These are phyloP conservation scores for Marasmius tenuissimus DNA, from an alignment of 1,284 basidiomycete genomes.

Conservation along the genomic window DNA sequence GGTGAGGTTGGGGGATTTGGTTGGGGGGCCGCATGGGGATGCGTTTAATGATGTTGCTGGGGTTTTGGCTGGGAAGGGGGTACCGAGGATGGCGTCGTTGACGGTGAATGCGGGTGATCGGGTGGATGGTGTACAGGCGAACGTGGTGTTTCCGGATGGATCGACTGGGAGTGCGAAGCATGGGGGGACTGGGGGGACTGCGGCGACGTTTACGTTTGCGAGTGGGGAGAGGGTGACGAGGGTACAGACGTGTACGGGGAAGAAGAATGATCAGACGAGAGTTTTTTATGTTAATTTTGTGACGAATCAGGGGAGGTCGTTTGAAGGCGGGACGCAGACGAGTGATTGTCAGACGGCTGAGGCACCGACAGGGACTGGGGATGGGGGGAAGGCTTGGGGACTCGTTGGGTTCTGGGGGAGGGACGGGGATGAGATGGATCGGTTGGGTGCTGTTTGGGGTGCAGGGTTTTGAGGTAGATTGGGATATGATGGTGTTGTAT, in stretches of 20 bases:
- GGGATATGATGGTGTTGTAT: neutral
- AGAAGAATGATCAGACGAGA: conserved; percentile 26
- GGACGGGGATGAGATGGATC: conserved; percentile 33
- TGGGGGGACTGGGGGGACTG: conserved; percentile 35
- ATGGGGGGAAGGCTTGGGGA: conserved; percentile 27
- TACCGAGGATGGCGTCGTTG: conserved; percentile 28
- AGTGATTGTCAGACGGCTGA: conserved; percentile 26
- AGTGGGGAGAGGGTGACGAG: conserved; percentile 24
- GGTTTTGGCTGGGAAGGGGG: conserved; percentile 17
- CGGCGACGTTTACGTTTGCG: conserved; percentile 26
- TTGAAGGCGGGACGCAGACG: conserved; percentile 30
- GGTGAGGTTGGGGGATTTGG: conserved; percentile 29
- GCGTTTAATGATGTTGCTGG: conserved; percentile 31
- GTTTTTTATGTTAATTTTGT: conserved; percentile 32
- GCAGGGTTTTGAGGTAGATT: conserved; percentile 26
- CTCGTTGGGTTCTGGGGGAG: conserved; percentile 35
- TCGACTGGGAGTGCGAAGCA: conserved; percentile 23
- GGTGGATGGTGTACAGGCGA: conserved; percentile 31
- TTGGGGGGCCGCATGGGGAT: conserved; percentile 34
- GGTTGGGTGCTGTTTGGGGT: conserved; percentile 32
- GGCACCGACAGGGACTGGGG: conserved; percentile 28
- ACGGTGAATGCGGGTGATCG: conserved; percentile 31
- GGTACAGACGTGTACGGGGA: conserved; percentile 28
- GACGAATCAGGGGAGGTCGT: conserved; percentile 29
- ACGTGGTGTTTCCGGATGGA: conserved; percentile 17